Percentiles rank a stretch among this genome's conserved stretches.
phyloP scores from a whole-genome alignment of 169 alveolate species.

The Plasmodium ovale region DNA sequence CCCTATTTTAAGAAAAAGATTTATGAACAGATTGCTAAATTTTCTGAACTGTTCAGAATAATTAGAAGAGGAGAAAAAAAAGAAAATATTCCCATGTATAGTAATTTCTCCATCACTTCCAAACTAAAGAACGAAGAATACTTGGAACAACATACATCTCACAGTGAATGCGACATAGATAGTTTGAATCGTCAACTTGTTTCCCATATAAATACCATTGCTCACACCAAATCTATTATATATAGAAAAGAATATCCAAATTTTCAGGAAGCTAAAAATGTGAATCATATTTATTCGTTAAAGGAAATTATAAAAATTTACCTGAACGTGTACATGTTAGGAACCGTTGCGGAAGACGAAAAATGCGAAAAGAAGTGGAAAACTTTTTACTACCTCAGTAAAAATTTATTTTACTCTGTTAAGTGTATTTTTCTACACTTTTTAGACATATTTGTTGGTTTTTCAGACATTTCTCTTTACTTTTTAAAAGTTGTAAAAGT shows the following conservation, averaged over 20 bases:
- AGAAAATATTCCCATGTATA: not conserved
- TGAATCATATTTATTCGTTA: constrained; percentile 31
- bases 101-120: not conserved
- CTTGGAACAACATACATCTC: not conserved
- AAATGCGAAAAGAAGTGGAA: not conserved
- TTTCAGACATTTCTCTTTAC: constrained; percentile 70
- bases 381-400: constrained; percentile 41
- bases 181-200: constrained; percentile 29
- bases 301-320: constrained; percentile 35
- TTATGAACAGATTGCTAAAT: not conserved
- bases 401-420: constrained; percentile 48
- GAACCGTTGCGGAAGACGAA: not conserved
- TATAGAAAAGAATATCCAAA: constrained; percentile 64
- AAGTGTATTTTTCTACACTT: constrained; percentile 33
- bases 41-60: constrained; percentile 5
- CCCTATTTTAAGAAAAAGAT: constrained; percentile 40
- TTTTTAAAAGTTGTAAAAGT: constrained; percentile 66
- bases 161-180: not conserved
- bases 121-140: no score
- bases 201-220: constrained; percentile 5
- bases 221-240: constrained; percentile 34
- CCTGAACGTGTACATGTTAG: not conserved
- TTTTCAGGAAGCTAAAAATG: constrained; percentile 49
- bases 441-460: constrained; percentile 53
- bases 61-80: not conserved